Conservation (phyloP, 2,329 filamentous ascomycete species). For the Colletotrichum sp. region DNA sequence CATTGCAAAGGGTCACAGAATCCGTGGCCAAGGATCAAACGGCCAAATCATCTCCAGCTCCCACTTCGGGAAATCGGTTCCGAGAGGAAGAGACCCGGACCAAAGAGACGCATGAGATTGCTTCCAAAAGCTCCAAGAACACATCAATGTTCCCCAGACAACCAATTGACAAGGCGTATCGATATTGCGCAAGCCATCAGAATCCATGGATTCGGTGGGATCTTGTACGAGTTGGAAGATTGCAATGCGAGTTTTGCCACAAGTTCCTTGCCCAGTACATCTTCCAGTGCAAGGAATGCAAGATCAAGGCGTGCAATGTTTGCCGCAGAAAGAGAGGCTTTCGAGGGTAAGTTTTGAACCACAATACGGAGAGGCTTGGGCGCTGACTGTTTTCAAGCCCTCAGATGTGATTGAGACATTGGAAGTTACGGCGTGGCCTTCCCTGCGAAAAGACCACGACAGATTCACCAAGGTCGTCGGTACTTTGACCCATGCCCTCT, state of each 20-base stretch:
- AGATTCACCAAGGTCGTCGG: no score
- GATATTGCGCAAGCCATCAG: neutral
- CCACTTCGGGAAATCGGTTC: neutral
- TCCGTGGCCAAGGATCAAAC: neutral
- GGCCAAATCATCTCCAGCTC: neutral
- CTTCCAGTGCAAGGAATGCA: neutral
- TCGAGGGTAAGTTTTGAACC: neutral
- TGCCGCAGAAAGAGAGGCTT: neutral
- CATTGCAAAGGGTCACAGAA: neutral
- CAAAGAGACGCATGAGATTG: neutral
- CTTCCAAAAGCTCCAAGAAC: neutral
- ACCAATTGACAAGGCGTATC: neutral
- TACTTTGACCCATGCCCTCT: no score
- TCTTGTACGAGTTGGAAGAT: neutral
- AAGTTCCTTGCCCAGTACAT: neutral
- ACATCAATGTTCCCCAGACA: neutral
- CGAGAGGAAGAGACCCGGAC: rapidly evolving
- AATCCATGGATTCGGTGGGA: neutral
- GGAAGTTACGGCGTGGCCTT: no score
- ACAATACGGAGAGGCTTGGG: neutral
- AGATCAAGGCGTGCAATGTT: neutral
- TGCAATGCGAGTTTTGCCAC: neutral
- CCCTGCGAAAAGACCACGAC: no score
- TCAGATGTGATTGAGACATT: neutral
- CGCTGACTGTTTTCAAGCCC: neutral